phyloP scores from a whole-genome alignment of 495 filamentous ascomycete genomes.

The Annulohypoxylon stygium region DNA sequence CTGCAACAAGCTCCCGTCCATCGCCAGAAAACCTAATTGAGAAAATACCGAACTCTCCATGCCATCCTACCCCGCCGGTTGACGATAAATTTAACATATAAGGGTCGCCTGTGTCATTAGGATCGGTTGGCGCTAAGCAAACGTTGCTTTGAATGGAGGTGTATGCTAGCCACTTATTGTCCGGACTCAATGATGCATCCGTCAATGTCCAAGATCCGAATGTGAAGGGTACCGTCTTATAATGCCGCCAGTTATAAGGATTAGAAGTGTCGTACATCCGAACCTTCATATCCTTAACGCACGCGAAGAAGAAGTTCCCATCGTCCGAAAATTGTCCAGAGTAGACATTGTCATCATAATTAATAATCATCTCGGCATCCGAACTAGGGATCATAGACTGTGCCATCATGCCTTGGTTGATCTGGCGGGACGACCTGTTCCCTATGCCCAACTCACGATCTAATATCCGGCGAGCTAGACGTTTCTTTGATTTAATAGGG shows the following conservation, averaged over 20 bases:
- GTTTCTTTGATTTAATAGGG: slow-evolving; percentile 69
- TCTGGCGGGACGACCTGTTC: slow-evolving; percentile 62
- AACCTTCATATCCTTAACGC: slow-evolving; percentile 90
- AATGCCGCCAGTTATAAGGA: slow-evolving; percentile 94
- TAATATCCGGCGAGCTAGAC: slow-evolving; percentile 74
- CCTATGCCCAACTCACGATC: slow-evolving; percentile 82
- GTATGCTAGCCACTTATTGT: slow-evolving; percentile 92
- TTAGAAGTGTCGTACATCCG: slow-evolving; percentile 98
- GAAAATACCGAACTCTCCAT: slow-evolving; percentile 76
- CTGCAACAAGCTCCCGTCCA: slow-evolving; percentile 90
- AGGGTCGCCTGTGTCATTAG: slow-evolving; percentile 81
- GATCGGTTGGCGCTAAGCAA: slow-evolving; percentile 88
- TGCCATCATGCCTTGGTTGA: slow-evolving; percentile 72
- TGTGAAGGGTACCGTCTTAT: slow-evolving; percentile 90
- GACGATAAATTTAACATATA: slow-evolving; percentile 75
- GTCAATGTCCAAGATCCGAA: slow-evolving; percentile 96
- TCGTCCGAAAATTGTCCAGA: slow-evolving; percentile 97
- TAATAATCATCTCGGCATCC: slow-evolving; percentile 86
- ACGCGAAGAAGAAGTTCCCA: slow-evolving; percentile 98
- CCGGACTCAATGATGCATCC: slow-evolving; percentile 90
- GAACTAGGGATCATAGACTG: slow-evolving; percentile 79
- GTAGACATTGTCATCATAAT: slow-evolving; percentile 87
- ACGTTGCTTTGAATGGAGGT: slow-evolving; percentile 85
- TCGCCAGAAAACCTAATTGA: slow-evolving; percentile 94
- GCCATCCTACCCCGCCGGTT: slow-evolving; percentile 59